These are phyloP conservation scores for Gaeumannomyces sp. DNA, from an alignment of 2,329 filamentous ascomycete species.

Conservation along the genomic window DNA sequence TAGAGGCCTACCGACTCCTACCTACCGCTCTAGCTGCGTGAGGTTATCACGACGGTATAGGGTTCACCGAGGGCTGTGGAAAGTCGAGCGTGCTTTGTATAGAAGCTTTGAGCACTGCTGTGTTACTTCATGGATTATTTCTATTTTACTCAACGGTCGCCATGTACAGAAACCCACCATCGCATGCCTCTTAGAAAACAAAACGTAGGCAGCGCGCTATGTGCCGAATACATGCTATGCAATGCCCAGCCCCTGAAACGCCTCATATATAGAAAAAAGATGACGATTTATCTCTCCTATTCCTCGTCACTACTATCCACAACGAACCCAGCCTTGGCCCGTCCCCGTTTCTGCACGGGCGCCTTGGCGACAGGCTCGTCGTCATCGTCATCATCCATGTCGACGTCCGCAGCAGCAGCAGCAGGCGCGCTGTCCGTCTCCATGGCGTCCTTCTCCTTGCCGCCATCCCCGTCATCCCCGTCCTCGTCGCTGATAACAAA, in stretches of 20 bases:
- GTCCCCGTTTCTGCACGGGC: conserved; percentile 28
- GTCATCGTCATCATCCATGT: conserved; percentile 30
- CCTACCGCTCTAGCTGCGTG: no score
- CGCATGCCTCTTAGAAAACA: no score
- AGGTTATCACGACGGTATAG: no score
- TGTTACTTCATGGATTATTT: no score
- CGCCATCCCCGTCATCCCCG: conserved; percentile 14
- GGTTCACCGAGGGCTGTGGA: no score
- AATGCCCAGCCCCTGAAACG: no score
- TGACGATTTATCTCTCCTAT: conserved; percentile 13
- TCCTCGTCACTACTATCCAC: conserved; percentile 56
- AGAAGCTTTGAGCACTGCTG: no score
- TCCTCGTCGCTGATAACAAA: conserved; percentile 11
- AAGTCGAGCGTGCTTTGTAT: no score
- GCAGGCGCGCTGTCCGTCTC: conserved; percentile 30
- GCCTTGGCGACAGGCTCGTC: conserved; percentile 29
- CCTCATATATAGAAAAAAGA: not conserved
- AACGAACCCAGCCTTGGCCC: conserved; percentile 48
- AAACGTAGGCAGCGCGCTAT: not conserved
- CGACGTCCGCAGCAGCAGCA: conserved; percentile 15
- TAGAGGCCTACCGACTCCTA: no score
- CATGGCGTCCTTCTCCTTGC: conserved; percentile 17
- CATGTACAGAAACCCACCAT: no score
- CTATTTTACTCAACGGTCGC: no score
- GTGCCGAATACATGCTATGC: not conserved